Evolutionary conservation across 768 basidiomycete genomes (phyloP), one percentile per base, ranked within the genome.

Genomic region (Leccinum fibrillosum): DNA sequence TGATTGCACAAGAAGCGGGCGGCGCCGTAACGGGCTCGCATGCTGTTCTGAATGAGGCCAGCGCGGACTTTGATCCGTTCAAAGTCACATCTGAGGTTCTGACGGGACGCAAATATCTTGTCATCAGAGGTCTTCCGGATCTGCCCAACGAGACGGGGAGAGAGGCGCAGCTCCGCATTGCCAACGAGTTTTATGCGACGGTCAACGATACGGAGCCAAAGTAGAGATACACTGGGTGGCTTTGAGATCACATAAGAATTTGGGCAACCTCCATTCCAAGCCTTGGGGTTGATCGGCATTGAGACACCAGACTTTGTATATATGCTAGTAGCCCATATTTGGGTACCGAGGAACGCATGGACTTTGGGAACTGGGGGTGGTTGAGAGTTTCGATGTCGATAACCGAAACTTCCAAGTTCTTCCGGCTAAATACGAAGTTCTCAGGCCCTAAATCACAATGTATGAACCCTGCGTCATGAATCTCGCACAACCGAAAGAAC

Each of bases 1-100:
- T 96, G 64, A 95, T 98, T 59, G 89, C 91, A 0, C 82, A 91
- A 60, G 96, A 96, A 70, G 90, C 95, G 0, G 96, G 96, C 5
- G 84, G 88, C 13, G 75, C 87, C 11, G 85, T 91, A 30, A 87
- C 89, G 17, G 93, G 92, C 34, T 86, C 86, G 51, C 80, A 87
- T 52, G 74, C 71, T 21, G 72, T 72, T 9, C 77, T 85, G 60
- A 69, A 74, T 2, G 62, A 74, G 11, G 74, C 80, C 0, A 71
- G 52, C 45, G 28, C 37, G 15, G 56, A 47, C 1, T 62, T 69
- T 2, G 71, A 72, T 19, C 84, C 86, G 62, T 85, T 86, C 49
- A 81, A 84, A 44, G 82, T 89, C 12, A 86, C 84, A 3, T 84
- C 88, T 57, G 85, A 83, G 21, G 78, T 93, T 23, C 76, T 94